Base-by-base conservation (phyloP, 768 basidiomycete species). In the Agrocybe chaxingu region DNA sequence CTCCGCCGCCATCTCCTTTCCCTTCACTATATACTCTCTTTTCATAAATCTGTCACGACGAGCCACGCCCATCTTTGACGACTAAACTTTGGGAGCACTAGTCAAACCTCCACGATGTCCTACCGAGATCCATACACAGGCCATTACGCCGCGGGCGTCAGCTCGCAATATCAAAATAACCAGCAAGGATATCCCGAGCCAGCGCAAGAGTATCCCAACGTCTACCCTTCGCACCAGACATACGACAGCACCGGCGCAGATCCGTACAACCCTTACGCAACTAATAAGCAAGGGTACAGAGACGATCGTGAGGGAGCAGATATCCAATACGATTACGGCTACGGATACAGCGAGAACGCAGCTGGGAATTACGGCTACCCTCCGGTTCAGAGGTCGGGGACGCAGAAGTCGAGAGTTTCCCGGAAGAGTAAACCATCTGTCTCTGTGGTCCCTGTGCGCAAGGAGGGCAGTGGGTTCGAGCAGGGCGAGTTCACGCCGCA, bases 101-200 rank as follows among this genome's bases (percentile, higher is more conserved):
- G 42, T 32, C 34, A 24, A 52, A 52, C 34, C 8, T 30, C 19
- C 43, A 24, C 35, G 29, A 80, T 83, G 74, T 64, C 80, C 8
- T 81, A 83, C 65, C 72, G 67, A 51, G 81, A 85, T 63, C 81
- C 81, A 16, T 80, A 83, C 59, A 52, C 71, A 53, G 70, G 64
- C 46, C 58, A 62, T 45, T 64, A 66, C 54, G 52, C 57, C 31
- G 54, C 56, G 19, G 57, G 59, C 18, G 34, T 50, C 18, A 59
- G 54, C 32, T 50, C 46, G 32, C 60, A 45, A 12, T 57, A 58
- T 42, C 58, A 56, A 41, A 60, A 61, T 44, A 57, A 56, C 18
- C 61, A 65, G 43, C 55, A 58, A n/a, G 65, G 64, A 39, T 73
- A 75, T 56, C 55, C 57, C 32, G 67, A 74, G 29, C 56, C 60